Percentiles rank a stretch among this genome's conserved stretches.
Evolutionary conservation across 2,329 filamentous ascomycete genomes (phyloP).

Genomic region (Pseudogymnoascus sp.): DNA sequence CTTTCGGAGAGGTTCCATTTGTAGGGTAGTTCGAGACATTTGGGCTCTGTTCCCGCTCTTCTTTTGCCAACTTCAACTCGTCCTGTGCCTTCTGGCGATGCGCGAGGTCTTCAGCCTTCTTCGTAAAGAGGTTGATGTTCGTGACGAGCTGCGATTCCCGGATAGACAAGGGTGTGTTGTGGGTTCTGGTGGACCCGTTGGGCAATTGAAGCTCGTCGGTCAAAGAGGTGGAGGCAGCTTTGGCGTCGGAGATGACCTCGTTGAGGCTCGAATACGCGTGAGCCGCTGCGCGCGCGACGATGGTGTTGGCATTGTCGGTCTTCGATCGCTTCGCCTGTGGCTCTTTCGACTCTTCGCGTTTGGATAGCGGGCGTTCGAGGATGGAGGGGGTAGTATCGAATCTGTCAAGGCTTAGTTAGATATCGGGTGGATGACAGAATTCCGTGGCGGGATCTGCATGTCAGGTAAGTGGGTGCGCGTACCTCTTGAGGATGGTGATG

Average conservation of each 20-base stretch:
- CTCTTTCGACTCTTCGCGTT: constrained; percentile 38
- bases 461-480: constrained; percentile 24
- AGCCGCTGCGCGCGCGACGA: constrained; percentile 31
- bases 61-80: constrained; percentile 30
- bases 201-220: constrained; percentile 40
- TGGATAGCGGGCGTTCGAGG: constrained; percentile 45
- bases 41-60: constrained; percentile 14
- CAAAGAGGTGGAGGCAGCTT: constrained; percentile 40
- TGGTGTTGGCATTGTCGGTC: constrained; percentile 37
- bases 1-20: constrained; percentile 17
- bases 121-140: constrained; percentile 42
- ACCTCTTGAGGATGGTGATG: constrained; percentile 37
- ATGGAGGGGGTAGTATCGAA: constrained; percentile 47
- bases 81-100: constrained; percentile 51
- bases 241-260: constrained; percentile 53
- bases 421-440: neutral
- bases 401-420: constrained; percentile 31
- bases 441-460: constrained; percentile 16
- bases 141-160: constrained; percentile 21
- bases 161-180: constrained; percentile 18
- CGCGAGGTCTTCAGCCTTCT: constrained; percentile 54
- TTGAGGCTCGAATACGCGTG: constrained; percentile 53
- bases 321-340: constrained; percentile 55
- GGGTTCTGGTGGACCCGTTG: constrained; percentile 22
- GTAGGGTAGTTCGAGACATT: constrained; percentile 5